Percentiles rank a stretch among this genome's conserved stretches.
These are phyloP conservation scores for Ceratocystis eucalypticola DNA, from an alignment of 2,329 filamentous ascomycete species.

Conservation along the genomic window DNA sequence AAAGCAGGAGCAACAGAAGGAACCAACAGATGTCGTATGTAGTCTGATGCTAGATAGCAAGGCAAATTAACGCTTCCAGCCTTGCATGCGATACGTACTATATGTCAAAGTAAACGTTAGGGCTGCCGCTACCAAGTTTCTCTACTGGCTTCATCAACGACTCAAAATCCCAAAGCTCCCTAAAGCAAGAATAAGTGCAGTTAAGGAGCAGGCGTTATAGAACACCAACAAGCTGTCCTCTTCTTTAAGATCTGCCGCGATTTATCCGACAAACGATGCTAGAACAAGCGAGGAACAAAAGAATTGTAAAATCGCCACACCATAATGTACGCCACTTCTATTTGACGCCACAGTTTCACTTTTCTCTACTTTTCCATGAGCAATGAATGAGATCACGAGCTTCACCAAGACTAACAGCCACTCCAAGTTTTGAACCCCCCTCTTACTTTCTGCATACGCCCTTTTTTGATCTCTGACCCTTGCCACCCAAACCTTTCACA, in stretches of 20 bases:
- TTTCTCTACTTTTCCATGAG: constrained; percentile 4
- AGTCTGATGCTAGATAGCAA: background rate
- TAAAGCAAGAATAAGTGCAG: background rate
- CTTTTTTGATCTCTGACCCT: background rate
- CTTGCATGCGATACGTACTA: background rate
- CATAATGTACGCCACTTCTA: background rate
- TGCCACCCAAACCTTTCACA: background rate
- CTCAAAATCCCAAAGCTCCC: background rate
- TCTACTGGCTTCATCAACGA: background rate
- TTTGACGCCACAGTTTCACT: background rate
- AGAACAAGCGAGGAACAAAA: background rate
- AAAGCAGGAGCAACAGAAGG: background rate
- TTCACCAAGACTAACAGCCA: background rate
- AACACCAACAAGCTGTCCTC: constrained; percentile 18
- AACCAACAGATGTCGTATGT: background rate
- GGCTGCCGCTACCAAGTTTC: background rate
- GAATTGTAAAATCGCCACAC: background rate
- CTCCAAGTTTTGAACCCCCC: background rate
- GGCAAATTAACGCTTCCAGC: background rate
- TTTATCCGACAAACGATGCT: constrained; percentile 1
- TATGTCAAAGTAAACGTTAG: constrained; percentile 2
- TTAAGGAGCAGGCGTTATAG: background rate
- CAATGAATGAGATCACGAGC: background rate
- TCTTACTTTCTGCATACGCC: background rate
- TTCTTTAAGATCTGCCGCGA: constrained; percentile 11